Percentiles rank a stretch among this genome's conserved stretches.
phyloP scores from a whole-genome alignment of 1,284 basidiomycete species.

The Calocybe gambosa region DNA sequence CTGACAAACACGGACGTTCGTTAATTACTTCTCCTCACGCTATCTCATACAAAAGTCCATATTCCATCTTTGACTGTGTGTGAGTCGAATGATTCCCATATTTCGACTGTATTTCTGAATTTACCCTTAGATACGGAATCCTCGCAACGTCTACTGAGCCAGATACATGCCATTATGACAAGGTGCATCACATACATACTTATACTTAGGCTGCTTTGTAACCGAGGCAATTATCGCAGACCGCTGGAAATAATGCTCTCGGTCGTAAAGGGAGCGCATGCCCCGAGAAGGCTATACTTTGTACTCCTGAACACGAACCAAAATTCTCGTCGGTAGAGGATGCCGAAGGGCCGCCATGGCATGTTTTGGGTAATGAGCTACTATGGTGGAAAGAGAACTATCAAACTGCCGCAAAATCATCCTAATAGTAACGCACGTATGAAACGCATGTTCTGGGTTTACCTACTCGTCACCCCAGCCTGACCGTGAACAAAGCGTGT shows the following conservation, averaged over 20 bases:
- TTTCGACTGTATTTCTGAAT: neutral
- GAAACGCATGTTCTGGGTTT: no score
- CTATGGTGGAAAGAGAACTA: conserved; percentile 16
- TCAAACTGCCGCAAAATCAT: neutral
- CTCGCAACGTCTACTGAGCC: conserved; percentile 5
- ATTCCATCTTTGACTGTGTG: conserved; percentile 24
- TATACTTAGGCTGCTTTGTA: no score
- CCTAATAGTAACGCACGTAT: neutral
- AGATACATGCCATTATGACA: no score
- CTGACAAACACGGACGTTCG: conserved; percentile 11
- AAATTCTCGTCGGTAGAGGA: neutral
- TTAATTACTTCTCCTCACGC: conserved; percentile 15
- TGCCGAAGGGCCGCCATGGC: conserved; percentile 15
- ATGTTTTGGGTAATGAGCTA: conserved; percentile 14
- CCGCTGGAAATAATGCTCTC: conserved; percentile 13
- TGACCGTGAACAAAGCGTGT: no score
- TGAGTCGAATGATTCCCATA: conserved; percentile 6
- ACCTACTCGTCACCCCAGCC: no score
- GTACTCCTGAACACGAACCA: conserved; percentile 18
- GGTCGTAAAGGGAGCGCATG: conserved; percentile 11
- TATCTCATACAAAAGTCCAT: conserved; percentile 15
- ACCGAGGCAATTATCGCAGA: no score
- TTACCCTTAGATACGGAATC: conserved; percentile 11
- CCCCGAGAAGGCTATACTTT: conserved; percentile 15
- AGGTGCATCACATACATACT: no score